Evolutionary conservation across 164 flowering plant species (phyloP).

Genomic region (Nelumbo lutea): DNA sequence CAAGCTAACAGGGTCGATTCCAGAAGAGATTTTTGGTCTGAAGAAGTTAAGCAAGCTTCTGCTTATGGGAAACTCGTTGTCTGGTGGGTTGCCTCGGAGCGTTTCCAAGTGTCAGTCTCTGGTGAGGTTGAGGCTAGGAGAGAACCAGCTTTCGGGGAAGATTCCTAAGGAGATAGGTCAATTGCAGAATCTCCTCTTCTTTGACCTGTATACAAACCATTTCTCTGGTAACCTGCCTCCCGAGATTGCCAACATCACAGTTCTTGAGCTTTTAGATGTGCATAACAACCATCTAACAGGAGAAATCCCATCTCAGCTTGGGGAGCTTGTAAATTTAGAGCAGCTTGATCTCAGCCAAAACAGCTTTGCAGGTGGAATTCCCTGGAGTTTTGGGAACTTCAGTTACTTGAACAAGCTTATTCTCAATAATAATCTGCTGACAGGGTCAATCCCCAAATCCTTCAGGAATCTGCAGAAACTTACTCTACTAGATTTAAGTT

Average conservation of each 20-base stretch:
- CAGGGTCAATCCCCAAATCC: slow-evolving; percentile 65
- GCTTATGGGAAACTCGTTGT: slow-evolving; percentile 70
- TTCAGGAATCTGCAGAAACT: slow-evolving; percentile 62
- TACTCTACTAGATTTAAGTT: slow-evolving; percentile 85
- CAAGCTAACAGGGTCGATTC: slow-evolving; percentile 77
- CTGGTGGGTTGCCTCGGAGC: slow-evolving; percentile 58
- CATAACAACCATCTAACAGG: slow-evolving; percentile 81
- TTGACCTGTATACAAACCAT: slow-evolving; percentile 83
- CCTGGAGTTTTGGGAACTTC: slow-evolving; percentile 73
- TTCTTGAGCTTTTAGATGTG: slow-evolving; percentile 82
- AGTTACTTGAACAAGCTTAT: slow-evolving; percentile 90
- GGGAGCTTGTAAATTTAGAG: slow-evolving; percentile 74
- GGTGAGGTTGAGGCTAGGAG: slow-evolving; percentile 87
- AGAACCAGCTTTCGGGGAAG: slow-evolving; percentile 82
- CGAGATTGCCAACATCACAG: slow-evolving; percentile 73
- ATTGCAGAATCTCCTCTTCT: slow-evolving; percentile 86
- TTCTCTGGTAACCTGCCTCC: slow-evolving; percentile 71
- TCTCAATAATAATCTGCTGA: slow-evolving; percentile 69
- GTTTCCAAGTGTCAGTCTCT: slow-evolving; percentile 71
- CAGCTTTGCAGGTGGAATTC: slow-evolving; percentile 76
- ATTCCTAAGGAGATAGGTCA: slow-evolving; percentile 83
- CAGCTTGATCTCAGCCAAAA: slow-evolving; percentile 90
- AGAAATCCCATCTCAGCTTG: slow-evolving; percentile 65
- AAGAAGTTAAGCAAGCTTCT: slow-evolving; percentile 89
- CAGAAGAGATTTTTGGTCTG: slow-evolving; percentile 78